A percentile compares a stretch with the other conserved stretches of the same genome.
phyloP scores from a whole-genome alignment of 2,329 filamentous ascomycete species.

The Colletotrichum salicis region DNA sequence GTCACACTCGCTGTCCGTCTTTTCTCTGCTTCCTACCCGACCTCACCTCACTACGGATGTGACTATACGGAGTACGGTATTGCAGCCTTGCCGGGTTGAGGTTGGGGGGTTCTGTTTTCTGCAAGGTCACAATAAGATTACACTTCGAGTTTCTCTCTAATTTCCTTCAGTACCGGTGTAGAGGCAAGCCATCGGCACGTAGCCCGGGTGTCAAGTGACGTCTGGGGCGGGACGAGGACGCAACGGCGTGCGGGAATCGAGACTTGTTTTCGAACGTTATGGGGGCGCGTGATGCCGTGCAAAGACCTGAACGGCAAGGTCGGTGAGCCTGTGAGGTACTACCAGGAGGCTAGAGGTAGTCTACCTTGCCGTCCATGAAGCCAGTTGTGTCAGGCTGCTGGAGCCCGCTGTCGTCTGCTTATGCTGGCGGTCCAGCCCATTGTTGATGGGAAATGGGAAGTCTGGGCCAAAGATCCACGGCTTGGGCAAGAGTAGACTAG shows the following conservation, averaged over 20 bases:
- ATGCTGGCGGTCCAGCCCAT: not conserved
- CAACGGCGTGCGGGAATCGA: slow-evolving; percentile 6
- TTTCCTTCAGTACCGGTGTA: not conserved
- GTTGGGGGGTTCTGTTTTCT: not conserved
- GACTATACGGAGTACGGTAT: too few species aligned
- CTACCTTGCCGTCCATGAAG: slow-evolving; percentile 1
- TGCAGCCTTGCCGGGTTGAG: not conserved
- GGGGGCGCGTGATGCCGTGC: not conserved
- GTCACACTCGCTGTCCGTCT: not conserved
- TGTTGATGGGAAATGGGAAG: not conserved
- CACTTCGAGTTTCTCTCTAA: slow-evolving; percentile 20
- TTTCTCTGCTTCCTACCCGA: not conserved
- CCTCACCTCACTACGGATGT: too few species aligned
- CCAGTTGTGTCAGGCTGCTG: slow-evolving; percentile 28
- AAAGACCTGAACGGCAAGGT: slow-evolving; percentile 5
- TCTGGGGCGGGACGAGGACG: slow-evolving; percentile 12
- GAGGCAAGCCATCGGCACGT: slow-evolving; percentile 10
- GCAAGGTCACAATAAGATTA: slow-evolving; percentile 14
- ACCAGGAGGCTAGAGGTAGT: not conserved
- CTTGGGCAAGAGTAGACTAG: not conserved
- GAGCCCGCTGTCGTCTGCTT: slow-evolving; percentile 16
- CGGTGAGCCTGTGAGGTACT: not conserved
- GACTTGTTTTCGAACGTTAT: slow-evolving; percentile 3
- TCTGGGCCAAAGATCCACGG: not conserved
- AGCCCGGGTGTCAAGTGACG: slow-evolving; percentile 21